Percentiles rank a stretch among this genome's conserved stretches.
These are phyloP conservation scores for Rhodotorula diobovata DNA, from an alignment of 768 basidiomycete species.

Conservation along the genomic window DNA sequence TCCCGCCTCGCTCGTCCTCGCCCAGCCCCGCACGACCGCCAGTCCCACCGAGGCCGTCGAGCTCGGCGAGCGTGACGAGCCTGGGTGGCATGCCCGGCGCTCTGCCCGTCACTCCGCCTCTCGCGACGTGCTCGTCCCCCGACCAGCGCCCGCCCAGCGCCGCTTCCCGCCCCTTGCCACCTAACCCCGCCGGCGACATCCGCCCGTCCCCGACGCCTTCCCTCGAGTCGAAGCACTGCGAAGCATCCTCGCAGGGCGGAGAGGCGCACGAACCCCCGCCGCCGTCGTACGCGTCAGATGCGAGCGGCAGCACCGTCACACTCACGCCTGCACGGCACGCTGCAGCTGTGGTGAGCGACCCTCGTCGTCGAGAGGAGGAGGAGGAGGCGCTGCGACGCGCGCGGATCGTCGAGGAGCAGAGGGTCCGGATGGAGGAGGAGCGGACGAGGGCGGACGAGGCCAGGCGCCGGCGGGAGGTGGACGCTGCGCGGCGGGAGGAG, in stretches of 20 bases:
- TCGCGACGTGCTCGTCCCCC: neutral
- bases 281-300: neutral
- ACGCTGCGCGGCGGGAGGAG: neutral
- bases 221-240: neutral
- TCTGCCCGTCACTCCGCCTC: neutral
- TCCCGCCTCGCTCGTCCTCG: neutral
- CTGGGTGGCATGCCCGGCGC: neutral
- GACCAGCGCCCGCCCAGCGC: neutral
- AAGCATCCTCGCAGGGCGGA: neutral
- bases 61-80: neutral
- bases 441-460: neutral
- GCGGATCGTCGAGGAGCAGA: neutral
- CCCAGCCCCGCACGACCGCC: neutral
- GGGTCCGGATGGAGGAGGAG: neutral
- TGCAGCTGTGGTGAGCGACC: neutral
- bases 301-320: neutral
- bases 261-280: neutral
- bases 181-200: constrained; percentile 8
- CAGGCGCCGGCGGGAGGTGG: neutral
- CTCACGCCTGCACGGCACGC: neutral
- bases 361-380: neutral
- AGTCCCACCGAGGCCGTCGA: neutral
- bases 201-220: neutral
- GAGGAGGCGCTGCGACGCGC: too few species aligned
- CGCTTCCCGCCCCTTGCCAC: constrained; percentile 1